A percentile compares a stretch with the other conserved stretches of the same genome.
phyloP scores from a whole-genome alignment of 2,329 filamentous ascomycete genomes.

The Aspergillus fructus region DNA sequence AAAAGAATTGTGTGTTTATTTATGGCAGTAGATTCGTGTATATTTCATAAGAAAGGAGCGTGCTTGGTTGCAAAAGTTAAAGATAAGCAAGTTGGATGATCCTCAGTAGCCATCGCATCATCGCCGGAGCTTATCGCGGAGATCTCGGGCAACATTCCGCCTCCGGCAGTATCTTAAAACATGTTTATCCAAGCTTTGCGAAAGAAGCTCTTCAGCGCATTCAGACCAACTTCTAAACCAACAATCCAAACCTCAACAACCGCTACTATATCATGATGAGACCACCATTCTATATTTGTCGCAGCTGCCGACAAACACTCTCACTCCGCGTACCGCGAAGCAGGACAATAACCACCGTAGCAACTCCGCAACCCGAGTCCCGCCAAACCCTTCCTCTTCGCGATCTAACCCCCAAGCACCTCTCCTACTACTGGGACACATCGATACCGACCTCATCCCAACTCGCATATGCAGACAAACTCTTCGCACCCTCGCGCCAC shows the following conservation, averaged over 20 bases:
- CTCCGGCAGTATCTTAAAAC: constrained; percentile 1
- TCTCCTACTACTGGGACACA: constrained; percentile 54
- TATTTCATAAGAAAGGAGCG: neutral
- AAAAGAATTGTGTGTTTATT: neutral
- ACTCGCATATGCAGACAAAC: constrained; percentile 45
- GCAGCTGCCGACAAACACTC: constrained; percentile 6
- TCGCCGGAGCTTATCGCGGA: constrained; percentile 18
- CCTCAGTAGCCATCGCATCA: neutral
- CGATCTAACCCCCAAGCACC: constrained; percentile 32
- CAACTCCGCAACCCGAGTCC: constrained; percentile 7
- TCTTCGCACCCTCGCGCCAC: constrained; percentile 48
- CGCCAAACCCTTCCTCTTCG: constrained; percentile 29
- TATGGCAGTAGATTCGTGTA: neutral
- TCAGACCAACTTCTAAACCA: neutral
- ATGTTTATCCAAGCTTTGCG: constrained; percentile 13
- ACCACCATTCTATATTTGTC: constrained; percentile 9
- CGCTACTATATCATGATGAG: constrained; percentile 2
- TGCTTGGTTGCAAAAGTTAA: neutral
- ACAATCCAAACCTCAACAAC: neutral
- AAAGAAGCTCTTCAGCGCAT: constrained; percentile 16
- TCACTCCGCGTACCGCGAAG: neutral
- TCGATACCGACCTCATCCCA: constrained; percentile 44
- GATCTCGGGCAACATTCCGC: constrained; percentile 14
- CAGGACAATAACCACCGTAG: constrained; percentile 15
- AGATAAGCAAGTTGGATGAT: neutral